A percentile compares a stretch with the other conserved stretches of the same genome.
Conservation (phyloP, 768 basidiomycete genomes). For the Serendipita indica region DNA sequence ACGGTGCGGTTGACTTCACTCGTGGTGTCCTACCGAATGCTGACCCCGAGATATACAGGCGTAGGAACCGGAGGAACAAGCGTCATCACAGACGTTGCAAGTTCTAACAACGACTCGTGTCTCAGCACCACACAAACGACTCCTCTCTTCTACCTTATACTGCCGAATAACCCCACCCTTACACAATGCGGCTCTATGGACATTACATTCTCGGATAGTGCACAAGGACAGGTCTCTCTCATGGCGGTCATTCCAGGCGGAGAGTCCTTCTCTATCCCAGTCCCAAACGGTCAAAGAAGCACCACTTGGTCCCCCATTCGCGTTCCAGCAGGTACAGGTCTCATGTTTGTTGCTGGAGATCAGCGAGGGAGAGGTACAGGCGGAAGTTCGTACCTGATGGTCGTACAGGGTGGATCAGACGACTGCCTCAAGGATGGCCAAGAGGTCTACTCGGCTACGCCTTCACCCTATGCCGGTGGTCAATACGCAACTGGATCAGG, state of each 20-base stretch:
- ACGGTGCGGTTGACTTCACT: background rate
- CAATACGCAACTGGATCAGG: slow-evolving; percentile 8
- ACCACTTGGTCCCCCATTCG: background rate
- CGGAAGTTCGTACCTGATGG: background rate
- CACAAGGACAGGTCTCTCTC: background rate
- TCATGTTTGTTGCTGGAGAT: slow-evolving; percentile 6
- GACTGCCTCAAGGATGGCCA: background rate
- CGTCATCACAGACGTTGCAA: slow-evolving; percentile 3
- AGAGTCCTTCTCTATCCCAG: background rate
- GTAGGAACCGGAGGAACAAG: slow-evolving; percentile 4
- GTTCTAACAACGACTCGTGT: background rate
- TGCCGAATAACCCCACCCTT: background rate
- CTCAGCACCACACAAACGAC: background rate
- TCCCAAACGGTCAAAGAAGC: background rate
- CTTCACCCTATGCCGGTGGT: background rate
- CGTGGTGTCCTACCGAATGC: too few species aligned
- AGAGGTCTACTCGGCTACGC: background rate
- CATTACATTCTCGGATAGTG: background rate
- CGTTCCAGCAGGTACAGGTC: background rate
- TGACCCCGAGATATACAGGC: background rate
- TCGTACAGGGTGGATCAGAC: background rate
- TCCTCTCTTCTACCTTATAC: background rate
- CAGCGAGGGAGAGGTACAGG: background rate
- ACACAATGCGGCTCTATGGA: background rate
- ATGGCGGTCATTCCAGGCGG: background rate